Percentiles rank a stretch among this genome's conserved stretches.
Evolutionary conservation across 2,329 filamentous ascomycete genomes (phyloP).

Genomic region (Scedosporium dehoogii): DNA sequence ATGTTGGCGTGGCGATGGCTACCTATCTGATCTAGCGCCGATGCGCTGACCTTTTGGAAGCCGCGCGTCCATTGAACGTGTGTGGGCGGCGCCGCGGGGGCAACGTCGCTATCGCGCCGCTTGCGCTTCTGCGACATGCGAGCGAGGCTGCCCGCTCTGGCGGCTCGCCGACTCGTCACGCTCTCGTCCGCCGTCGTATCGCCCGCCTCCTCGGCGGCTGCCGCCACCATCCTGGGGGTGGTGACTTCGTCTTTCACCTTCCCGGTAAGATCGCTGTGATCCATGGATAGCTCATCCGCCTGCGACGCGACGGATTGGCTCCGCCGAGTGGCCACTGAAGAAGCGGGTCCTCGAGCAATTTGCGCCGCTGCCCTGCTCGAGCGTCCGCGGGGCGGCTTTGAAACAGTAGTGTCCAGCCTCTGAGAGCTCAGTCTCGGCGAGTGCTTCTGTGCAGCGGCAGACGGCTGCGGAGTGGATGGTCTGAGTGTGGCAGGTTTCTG

Average conservation of each 20-base stretch:
- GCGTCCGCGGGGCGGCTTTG: not conserved
- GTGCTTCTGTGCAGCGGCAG: constrained; percentile 18
- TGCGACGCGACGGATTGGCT: constrained; percentile 37
- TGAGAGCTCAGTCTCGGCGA: constrained; percentile 5
- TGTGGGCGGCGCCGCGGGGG: constrained; percentile 42
- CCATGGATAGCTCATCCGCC: constrained; percentile 36
- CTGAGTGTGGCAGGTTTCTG: constrained; percentile 26
- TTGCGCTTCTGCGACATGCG: constrained; percentile 43
- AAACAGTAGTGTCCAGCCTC: constrained; percentile 9
- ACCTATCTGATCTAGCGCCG: constrained; percentile 65
- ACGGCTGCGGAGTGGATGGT: constrained; percentile 18
- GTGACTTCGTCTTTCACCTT: constrained; percentile 50
- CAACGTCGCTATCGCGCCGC: constrained; percentile 40
- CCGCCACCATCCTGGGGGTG: constrained; percentile 31
- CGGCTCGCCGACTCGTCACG: constrained; percentile 26
- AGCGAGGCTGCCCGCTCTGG: constrained; percentile 26
- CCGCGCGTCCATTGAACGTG: constrained; percentile 68
- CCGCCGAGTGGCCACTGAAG: constrained; percentile 20
- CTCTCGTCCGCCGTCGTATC: constrained; percentile 48
- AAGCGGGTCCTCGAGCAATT: constrained; percentile 5
- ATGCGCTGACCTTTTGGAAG: constrained; percentile 62
- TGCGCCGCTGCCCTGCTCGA: not conserved
- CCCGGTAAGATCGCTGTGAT: constrained; percentile 27
- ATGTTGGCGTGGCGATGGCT: constrained; percentile 71
- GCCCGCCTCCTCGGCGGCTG: constrained; percentile 40